Evolutionary conservation across 345 rosid species (phyloP).

Genomic region (Arabidopsis thaliana): DNA sequence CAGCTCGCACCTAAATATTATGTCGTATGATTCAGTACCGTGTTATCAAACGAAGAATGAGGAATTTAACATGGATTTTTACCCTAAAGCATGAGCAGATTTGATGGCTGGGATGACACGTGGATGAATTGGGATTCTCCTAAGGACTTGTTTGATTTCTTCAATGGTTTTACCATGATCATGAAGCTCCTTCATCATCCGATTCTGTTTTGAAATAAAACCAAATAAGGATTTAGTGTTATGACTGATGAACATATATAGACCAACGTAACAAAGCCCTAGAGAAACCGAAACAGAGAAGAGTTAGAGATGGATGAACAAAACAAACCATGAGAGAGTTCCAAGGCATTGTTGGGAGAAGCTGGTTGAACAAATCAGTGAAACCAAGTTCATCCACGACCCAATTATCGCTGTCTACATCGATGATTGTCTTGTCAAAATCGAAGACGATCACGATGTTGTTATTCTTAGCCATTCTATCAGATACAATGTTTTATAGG

Average conservation of each 20-base stretch:
- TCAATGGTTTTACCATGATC: constrained; percentile 61
- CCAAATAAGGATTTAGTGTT: not conserved
- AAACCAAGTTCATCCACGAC: constrained; percentile 71
- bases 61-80: constrained; percentile 17
- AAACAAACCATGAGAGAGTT: constrained; percentile 73
- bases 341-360: constrained; percentile 84
- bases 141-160: constrained; percentile 64
- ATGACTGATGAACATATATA: not conserved
- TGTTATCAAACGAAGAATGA: not conserved
- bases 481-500: not conserved
- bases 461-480: constrained; percentile 26
- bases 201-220: constrained; percentile 51
- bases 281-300: not conserved
- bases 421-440: constrained; percentile 81
- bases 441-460: constrained; percentile 60
- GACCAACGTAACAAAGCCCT: not conserved
- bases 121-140: constrained; percentile 65
- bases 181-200: constrained; percentile 80
- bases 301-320: constrained; percentile 10
- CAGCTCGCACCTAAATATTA: constrained; percentile 65
- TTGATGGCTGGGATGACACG: constrained; percentile 69
- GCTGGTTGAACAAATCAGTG: constrained; percentile 66
- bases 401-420: constrained; percentile 78
- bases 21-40: not conserved
- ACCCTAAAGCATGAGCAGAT: constrained; percentile 84